Conservation (phyloP, 1,284 basidiomycete genomes). For the Cryptococcus maquisensis region DNA sequence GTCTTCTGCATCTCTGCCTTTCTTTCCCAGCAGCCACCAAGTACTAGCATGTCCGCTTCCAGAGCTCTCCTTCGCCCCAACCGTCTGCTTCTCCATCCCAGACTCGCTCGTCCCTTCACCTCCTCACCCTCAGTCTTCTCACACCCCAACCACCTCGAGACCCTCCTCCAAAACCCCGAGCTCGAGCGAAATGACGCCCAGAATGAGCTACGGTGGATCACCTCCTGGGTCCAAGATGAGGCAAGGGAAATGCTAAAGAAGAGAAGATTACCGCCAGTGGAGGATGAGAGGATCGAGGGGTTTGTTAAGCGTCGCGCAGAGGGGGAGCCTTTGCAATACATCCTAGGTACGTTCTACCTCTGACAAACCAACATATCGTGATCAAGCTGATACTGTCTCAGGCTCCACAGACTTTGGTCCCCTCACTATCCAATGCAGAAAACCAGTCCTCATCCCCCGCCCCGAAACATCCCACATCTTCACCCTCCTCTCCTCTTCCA, state of each 20-base stretch:
- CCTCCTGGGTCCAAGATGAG: slow-evolving; percentile 7
- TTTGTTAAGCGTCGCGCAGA: slow-evolving; percentile 48
- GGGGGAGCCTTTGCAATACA: slow-evolving; percentile 85
- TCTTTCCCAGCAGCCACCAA: no score
- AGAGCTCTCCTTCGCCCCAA: no score
- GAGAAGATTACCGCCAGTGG: slow-evolving; percentile 8
- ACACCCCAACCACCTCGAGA: neutral
- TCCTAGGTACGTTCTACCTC: slow-evolving; percentile 61
- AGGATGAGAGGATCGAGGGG: slow-evolving; percentile 16
- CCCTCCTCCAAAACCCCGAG: slow-evolving; percentile 33
- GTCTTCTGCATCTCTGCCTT: no score
- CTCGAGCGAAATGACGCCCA: slow-evolving; percentile 29
- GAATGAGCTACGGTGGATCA: slow-evolving; percentile 45
- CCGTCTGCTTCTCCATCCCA: no score
- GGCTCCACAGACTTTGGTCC: slow-evolving; percentile 84
- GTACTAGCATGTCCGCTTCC: no score
- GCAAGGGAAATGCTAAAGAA: neutral
- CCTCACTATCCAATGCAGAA: slow-evolving; percentile 63
- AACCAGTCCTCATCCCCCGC: slow-evolving; percentile 82
- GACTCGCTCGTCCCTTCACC: neutral
- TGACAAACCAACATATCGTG: neutral
- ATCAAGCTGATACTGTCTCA: slow-evolving; percentile 34
- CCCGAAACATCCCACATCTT: slow-evolving; percentile 75
- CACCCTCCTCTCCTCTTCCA: slow-evolving; percentile 51
- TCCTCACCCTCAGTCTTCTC: neutral